Conservation (phyloP, 2,329 filamentous ascomycete genomes). For the Didymella arachidicola region DNA sequence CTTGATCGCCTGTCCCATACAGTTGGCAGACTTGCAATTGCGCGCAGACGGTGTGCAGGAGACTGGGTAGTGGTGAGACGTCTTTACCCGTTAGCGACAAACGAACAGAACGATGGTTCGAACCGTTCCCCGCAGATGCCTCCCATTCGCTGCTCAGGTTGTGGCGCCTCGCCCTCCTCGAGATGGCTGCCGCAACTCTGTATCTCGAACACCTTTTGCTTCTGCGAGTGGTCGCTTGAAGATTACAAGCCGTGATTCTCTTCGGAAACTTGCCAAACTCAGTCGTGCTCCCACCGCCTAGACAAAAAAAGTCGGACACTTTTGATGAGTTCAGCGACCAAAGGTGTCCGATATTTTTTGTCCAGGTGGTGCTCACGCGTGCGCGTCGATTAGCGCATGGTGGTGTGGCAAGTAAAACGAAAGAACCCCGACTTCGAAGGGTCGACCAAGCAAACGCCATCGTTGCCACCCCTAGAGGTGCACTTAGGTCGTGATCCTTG, state of each 20-base stretch:
- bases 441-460: not conserved
- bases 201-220: not conserved
- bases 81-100: slow-evolving; percentile 12
- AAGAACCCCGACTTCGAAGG: slow-evolving; percentile 6
- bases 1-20: slow-evolving; percentile 11
- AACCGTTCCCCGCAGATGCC: not conserved
- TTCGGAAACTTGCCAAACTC: not conserved
- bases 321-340: too few species aligned
- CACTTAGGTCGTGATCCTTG: not conserved
- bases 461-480: not conserved
- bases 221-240: not conserved
- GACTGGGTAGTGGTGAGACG: slow-evolving; percentile 12
- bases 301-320: too few species aligned
- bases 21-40: slow-evolving; percentile 7
- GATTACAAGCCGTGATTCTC: not conserved
- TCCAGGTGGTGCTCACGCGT: too few species aligned
- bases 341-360: too few species aligned
- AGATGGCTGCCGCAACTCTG: slow-evolving; percentile 7
- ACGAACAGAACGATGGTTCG: slow-evolving; percentile 9
- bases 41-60: slow-evolving; percentile 3
- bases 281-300: too few species aligned
- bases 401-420: slow-evolving; percentile 1
- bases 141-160: slow-evolving; percentile 5
- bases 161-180: not conserved
- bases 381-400: slow-evolving; percentile 3